Evolutionary conservation across 164 flowering plant genomes (phyloP).

Genomic region (Annona squamosa): DNA sequence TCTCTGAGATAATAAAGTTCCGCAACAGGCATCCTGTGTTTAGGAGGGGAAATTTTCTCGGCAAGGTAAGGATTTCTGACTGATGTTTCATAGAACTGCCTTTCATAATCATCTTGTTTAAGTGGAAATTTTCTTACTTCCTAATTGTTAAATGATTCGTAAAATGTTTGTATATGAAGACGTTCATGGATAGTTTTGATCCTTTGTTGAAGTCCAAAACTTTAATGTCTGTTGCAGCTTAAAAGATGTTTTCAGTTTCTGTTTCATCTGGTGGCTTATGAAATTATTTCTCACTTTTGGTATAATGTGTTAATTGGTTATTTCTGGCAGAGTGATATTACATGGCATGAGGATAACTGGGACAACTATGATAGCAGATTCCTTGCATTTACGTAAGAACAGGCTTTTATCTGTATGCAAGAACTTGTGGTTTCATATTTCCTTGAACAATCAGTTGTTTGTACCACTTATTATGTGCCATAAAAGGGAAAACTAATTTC

Average conservation of each 20-base stretch:
- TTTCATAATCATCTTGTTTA: neutral
- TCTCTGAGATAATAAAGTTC: slow-evolving; percentile 73
- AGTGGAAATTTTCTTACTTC: neutral
- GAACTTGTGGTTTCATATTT: neutral
- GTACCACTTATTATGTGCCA: neutral
- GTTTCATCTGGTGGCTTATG: neutral
- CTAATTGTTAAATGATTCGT: neutral
- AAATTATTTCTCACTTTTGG: neutral
- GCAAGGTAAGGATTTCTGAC: slow-evolving; percentile 38
- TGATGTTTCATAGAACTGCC: neutral
- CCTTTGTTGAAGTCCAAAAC: neutral
- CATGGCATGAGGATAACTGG: slow-evolving; percentile 99
- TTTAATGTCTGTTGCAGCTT: neutral
- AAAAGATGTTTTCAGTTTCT: neutral
- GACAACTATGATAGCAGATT: slow-evolving; percentile 80
- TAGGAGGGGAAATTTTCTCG: slow-evolving; percentile 54
- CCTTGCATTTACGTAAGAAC: slow-evolving; percentile 89
- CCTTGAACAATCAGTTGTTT: neutral
- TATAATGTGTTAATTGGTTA: neutral
- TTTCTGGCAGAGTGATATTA: slow-evolving; percentile 56
- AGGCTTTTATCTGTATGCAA: neutral
- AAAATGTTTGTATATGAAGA: no score
- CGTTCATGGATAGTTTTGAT: no score
- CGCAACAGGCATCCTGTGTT: slow-evolving; percentile 47
- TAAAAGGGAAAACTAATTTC: neutral